Percentiles rank a stretch among this genome's conserved stretches.
phyloP scores from a whole-genome alignment of 441 rosid genomes.

The Gossypium lobatum region DNA sequence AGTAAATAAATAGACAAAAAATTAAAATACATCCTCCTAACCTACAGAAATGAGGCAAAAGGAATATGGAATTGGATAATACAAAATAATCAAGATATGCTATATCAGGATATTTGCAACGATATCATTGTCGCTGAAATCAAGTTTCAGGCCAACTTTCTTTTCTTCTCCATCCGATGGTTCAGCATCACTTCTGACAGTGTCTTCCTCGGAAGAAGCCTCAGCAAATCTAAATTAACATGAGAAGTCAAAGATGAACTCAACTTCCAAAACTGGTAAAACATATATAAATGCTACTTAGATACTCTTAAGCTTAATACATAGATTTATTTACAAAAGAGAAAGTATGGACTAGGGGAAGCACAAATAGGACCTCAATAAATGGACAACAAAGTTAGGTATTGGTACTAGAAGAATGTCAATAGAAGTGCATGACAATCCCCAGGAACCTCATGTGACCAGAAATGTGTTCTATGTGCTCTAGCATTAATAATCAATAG shows the following conservation, averaged over 20 bases:
- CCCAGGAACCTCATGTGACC: not conserved
- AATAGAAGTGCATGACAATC: slow-evolving; percentile 4
- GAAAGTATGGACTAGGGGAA: not conserved
- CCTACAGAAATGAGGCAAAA: not conserved
- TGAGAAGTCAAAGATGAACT: slow-evolving; percentile 4
- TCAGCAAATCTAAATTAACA: slow-evolving; percentile 54
- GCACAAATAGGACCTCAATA: not conserved
- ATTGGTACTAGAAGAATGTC: not conserved
- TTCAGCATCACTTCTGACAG: slow-evolving; percentile 38
- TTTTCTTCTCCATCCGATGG: slow-evolving; percentile 35
- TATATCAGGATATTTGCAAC: slow-evolving; percentile 22
- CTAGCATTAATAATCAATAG: not conserved
- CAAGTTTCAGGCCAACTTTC: slow-evolving; percentile 29
- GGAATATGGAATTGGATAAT: slow-evolving; percentile 5
- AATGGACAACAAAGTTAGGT: slow-evolving; percentile 4
- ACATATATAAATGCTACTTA: slow-evolving; percentile 1
- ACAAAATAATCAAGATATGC: not conserved
- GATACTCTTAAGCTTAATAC: not conserved
- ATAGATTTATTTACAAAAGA: not conserved
- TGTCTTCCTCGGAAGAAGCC: slow-evolving; percentile 49
- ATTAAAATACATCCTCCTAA: not conserved
- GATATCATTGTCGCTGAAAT: slow-evolving; percentile 11
- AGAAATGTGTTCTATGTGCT: not conserved
- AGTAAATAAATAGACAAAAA: not conserved
- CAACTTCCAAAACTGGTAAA: not conserved